Evolutionary conservation across 306 rosid species (phyloP).

Genomic region (Prinsepia uniflora): DNA sequence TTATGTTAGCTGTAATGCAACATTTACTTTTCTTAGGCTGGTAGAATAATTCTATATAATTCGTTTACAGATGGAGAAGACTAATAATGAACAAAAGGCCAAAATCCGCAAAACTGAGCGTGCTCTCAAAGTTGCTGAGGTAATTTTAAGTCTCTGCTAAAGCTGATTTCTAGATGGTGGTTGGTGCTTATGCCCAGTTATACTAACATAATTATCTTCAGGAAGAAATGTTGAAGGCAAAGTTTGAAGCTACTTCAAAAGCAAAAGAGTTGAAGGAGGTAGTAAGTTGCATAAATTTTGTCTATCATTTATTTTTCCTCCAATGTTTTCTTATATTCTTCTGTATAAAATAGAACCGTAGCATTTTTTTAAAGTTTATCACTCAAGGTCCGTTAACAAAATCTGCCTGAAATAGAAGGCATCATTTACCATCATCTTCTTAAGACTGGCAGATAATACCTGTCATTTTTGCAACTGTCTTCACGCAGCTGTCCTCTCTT

Average conservation of each 20-base stretch:
- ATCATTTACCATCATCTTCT: not conserved
- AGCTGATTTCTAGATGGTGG: constrained; percentile 26
- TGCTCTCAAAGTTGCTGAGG: constrained; percentile 94
- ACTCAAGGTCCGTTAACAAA: not conserved
- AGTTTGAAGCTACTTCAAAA: constrained; percentile 64
- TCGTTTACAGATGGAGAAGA: constrained; percentile 59
- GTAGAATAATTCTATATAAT: constrained; percentile 24
- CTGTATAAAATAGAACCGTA: not conserved
- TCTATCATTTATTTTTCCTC: not conserved
- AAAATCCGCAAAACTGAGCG: constrained; percentile 68
- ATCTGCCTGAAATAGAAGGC: not conserved
- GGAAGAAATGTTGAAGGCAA: constrained; percentile 92
- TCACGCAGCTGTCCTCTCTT: constrained; percentile 5
- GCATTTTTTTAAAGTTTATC: not conserved
- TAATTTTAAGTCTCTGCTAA: constrained; percentile 32
- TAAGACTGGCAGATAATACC: not conserved
- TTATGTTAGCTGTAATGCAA: not conserved
- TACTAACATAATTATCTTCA: constrained; percentile 28
- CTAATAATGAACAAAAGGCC: constrained; percentile 62
- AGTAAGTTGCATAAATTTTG: constrained; percentile 20
- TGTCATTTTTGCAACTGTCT: not conserved
- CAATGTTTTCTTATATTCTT: not conserved
- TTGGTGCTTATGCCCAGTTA: constrained; percentile 16
- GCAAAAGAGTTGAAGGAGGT: constrained; percentile 66
- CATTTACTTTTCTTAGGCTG: constrained; percentile 7